Base-by-base conservation (phyloP, 1,284 basidiomycete genomes). In the Acaromyces ingoldii region DNA sequence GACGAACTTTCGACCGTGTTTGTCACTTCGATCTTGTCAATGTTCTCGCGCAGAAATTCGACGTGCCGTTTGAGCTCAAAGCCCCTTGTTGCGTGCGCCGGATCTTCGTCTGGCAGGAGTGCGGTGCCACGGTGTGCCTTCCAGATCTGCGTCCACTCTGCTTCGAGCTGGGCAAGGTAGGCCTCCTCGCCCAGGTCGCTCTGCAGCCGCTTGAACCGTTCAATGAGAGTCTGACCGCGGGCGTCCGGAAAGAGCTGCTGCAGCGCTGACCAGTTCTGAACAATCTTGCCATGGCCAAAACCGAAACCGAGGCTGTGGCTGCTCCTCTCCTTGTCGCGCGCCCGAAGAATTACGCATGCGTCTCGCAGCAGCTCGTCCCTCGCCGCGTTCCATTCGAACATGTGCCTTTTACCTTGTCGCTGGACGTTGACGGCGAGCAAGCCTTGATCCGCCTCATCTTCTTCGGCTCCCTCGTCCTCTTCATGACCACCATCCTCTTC, bases 351-450 rank as follows among this genome's bases (percentile, higher is more conserved):
- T 1, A 83, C 87, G 38, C 83, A 85, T 1, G 85, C 85, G 70
- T 96, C 91, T 48, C 87, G 82, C 34, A 86, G 83, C 26, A 91
- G 81, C 57, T 93, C 91, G 59, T 93, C 89, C 57, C 85, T 90
- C 44, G 91, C 87, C 43, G 82, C 76, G 49, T 82, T 88, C 90
- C 90, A 93, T 37, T 31, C 36, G 30, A 52, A 6, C 3, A 25
- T 31, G 13, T 28, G 15, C 25, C 34, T 45, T 25, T 28, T 4
- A 22, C 22, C 22, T 28, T 30, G 4, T 45, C 36, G 7, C 24
- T 7, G 36, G 24, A 37, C 4, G 6, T 37, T 7, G 4, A n/a
- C n/a, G n/a, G n/a, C n/a, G n/a, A n/a, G n/a, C n/a, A n/a, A n/a
- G n/a, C n/a, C n/a, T n/a, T n/a, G n/a, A n/a, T n/a, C n/a, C n/a